Conservation (phyloP, 805 yeast genomes). For the Sporopachydermia lactativora region DNA sequence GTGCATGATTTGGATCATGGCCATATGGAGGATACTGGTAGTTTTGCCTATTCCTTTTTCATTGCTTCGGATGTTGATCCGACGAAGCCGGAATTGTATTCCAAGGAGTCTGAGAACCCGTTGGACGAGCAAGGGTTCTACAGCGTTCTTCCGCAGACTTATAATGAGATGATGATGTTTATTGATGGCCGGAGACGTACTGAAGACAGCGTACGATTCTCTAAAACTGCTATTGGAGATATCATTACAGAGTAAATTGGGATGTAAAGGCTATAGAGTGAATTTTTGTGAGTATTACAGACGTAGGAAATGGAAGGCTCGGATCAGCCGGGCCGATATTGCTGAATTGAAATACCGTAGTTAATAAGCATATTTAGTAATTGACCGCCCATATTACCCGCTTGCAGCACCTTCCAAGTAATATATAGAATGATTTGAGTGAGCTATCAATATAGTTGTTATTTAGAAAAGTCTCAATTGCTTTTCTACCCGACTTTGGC, state of each 20-base stretch:
- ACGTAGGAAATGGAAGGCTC: too few relatives aligned
- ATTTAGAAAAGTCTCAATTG: too few relatives aligned
- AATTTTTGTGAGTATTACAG: too few relatives aligned
- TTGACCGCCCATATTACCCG: too few relatives aligned
- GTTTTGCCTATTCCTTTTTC: constrained; percentile 79
- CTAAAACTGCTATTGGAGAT: constrained; percentile 24
- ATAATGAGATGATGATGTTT: constrained; percentile 85
- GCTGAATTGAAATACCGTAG: too few relatives aligned
- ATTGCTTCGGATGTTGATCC: constrained; percentile 31
- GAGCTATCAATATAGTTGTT: too few relatives aligned
- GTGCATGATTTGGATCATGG: constrained; percentile 57
- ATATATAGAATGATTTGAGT: too few relatives aligned
- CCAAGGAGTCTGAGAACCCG: constrained; percentile 17
- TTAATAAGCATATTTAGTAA: too few relatives aligned
- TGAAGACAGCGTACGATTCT: constrained; percentile 61
- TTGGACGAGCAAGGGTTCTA: constrained; percentile 40
- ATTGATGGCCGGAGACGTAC: constrained; percentile 87
- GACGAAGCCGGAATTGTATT: background rate
- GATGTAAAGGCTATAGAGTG: too few relatives aligned
- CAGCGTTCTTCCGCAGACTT: constrained; percentile 75
- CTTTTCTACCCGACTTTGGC: too few relatives aligned
- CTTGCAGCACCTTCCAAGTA: too few relatives aligned
- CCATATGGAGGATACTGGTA: constrained; percentile 62
- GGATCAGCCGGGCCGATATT: too few relatives aligned
- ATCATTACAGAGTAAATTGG: background rate